These are phyloP conservation scores for Neonectria punicea DNA, from an alignment of 2,329 filamentous ascomycete genomes.

Conservation along the genomic window DNA sequence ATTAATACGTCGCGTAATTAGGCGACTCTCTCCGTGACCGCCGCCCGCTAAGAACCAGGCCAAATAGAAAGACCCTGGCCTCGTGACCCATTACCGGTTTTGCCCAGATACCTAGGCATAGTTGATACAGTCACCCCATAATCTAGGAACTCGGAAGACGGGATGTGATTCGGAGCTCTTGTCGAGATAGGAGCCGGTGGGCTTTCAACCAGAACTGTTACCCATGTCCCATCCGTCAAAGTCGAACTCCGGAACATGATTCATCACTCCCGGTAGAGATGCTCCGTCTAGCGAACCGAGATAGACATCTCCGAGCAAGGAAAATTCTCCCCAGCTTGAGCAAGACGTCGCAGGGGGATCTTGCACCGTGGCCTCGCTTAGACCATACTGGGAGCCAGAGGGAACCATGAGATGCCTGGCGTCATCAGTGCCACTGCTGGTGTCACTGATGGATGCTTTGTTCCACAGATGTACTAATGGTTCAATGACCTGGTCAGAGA, in stretches of 20 bases:
- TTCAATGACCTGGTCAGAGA: constrained; percentile 13
- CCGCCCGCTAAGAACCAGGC: background rate
- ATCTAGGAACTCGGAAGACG: background rate
- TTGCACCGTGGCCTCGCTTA: background rate
- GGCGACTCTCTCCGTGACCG: background rate
- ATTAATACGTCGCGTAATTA: background rate
- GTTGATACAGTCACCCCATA: background rate
- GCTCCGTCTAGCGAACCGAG: background rate
- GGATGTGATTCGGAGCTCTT: background rate
- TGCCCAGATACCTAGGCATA: background rate
- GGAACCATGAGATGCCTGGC: background rate
- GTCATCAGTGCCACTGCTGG: background rate
- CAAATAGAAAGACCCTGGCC: background rate
- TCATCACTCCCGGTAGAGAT: background rate
- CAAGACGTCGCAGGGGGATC: background rate
- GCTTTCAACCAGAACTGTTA: background rate
- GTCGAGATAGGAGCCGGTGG: background rate
- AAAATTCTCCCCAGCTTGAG: background rate
- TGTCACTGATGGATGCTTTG: background rate
- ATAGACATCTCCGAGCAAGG: background rate
- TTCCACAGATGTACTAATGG: constrained; percentile 11
- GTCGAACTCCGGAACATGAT: background rate
- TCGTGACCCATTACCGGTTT: background rate
- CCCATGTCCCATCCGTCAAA: background rate
- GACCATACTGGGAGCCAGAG: background rate